Evolutionary conservation across 352 stramenopile genomes (phyloP).

Genomic region (Globisporangium ultimum): DNA sequence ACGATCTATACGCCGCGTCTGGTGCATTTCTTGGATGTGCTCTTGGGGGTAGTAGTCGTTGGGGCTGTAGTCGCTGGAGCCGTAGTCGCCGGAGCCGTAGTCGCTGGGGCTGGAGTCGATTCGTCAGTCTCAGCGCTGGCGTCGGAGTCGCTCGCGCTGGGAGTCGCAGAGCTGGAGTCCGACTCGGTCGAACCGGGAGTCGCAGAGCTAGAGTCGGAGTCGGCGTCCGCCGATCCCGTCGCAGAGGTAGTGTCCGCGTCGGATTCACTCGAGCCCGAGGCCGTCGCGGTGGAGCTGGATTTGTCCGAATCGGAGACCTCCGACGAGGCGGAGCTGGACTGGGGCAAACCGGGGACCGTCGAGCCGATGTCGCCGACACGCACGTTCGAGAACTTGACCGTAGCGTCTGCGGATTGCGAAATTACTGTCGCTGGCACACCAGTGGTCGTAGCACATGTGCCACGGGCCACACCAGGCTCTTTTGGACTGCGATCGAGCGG

Average conservation of each 20-base stretch:
- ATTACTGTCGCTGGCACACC: constrained; percentile 46
- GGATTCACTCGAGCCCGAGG: too few species aligned
- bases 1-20: constrained; percentile 16
- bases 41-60: constrained; percentile 8
- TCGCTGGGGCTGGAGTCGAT: too few species aligned
- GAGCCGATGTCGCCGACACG: constrained; percentile 62
- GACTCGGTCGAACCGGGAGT: too few species aligned
- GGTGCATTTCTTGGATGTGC: constrained; percentile 7
- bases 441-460: constrained; percentile 46
- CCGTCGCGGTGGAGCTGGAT: neutral
- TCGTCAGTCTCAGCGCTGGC: constrained; percentile 9
- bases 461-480: constrained; percentile 46
- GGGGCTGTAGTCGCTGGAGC: constrained; percentile 13
- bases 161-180: constrained; percentile 21
- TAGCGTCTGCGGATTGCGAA: constrained; percentile 48
- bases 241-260: too few species aligned
- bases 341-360: constrained; percentile 19
- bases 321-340: neutral
- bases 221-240: too few species aligned
- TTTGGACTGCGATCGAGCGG: constrained; percentile 29
- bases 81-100: constrained; percentile 16
- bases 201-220: too few species aligned
- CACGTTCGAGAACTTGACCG: constrained; percentile 72
- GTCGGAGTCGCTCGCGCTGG: constrained; percentile 11
- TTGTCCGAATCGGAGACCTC: too few species aligned